Evolutionary conservation across 805 yeast genomes (phyloP).

Genomic region (Yamadazyma ubonensis): DNA sequence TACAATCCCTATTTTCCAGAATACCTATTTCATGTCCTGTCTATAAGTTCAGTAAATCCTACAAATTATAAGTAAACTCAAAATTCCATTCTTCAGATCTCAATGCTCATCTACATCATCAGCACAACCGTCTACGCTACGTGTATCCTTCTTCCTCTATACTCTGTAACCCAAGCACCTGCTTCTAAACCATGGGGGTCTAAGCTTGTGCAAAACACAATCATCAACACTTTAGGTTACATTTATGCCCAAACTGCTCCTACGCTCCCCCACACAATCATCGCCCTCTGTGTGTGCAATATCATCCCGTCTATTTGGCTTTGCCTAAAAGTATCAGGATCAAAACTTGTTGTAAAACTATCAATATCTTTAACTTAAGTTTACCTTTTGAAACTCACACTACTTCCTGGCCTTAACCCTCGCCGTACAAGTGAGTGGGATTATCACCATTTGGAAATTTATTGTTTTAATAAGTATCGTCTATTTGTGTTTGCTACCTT

Average conservation of each 20-base stretch:
- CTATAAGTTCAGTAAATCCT: too few relatives aligned
- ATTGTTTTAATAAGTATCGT: too few relatives aligned
- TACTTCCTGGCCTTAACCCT: background rate
- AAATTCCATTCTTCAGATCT: too few relatives aligned
- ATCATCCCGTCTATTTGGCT: slow-evolving; percentile 12
- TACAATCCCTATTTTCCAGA: too few relatives aligned
- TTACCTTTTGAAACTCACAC: too few relatives aligned
- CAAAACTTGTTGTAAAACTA: slow-evolving; percentile 3
- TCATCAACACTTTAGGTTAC: background rate
- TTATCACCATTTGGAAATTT: too few relatives aligned
- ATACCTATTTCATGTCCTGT: too few relatives aligned
- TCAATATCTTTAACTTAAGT: too few relatives aligned
- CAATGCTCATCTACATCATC: background rate
- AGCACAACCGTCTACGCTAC: background rate
- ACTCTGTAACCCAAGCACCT: background rate
- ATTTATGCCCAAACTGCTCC: background rate
- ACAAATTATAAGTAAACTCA: too few relatives aligned
- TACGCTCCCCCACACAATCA: too few relatives aligned
- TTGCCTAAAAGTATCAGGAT: slow-evolving; percentile 8
- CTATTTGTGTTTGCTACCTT: too few relatives aligned
- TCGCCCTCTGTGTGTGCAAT: background rate
- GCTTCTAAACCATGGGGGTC: background rate
- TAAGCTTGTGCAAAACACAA: background rate
- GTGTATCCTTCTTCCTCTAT: slow-evolving; percentile 1
- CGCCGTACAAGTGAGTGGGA: too few relatives aligned